phyloP scores from a whole-genome alignment of 2,329 filamentous ascomycete genomes.

The Juglanconis oblonga region DNA sequence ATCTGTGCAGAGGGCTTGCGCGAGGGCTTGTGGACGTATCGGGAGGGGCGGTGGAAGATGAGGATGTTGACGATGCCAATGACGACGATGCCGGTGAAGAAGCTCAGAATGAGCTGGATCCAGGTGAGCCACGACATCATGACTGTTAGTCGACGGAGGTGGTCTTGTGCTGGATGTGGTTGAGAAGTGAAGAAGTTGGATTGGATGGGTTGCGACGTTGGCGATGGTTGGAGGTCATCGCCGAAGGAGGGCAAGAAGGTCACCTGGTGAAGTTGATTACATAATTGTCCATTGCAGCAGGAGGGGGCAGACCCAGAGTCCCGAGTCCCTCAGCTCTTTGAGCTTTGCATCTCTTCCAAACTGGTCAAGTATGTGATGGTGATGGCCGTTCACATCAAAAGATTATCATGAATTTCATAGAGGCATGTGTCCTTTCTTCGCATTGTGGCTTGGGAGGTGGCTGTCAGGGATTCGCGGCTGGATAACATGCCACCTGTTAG shows the following conservation, averaged over 20 bases:
- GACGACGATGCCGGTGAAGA: not conserved
- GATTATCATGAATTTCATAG: not conserved
- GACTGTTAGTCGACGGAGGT: not conserved
- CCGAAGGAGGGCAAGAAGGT: not conserved
- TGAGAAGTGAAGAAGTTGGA: not conserved
- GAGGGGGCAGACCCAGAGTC: not conserved
- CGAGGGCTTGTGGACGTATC: slow-evolving; percentile 23
- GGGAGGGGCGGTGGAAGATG: slow-evolving; percentile 29
- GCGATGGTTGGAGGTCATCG: not conserved
- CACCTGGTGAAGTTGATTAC: not conserved
- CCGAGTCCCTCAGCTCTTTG: not conserved
- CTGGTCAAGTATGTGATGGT: not conserved
- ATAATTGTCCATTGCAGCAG: not conserved
- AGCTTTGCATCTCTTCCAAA: not conserved
- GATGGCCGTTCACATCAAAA: not conserved
- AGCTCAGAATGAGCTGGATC: not conserved
- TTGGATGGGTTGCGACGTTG: not conserved
- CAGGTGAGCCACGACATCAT: not conserved
- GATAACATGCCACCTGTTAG: not conserved
- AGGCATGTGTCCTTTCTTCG: not conserved
- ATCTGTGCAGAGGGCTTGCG: slow-evolving; percentile 60
- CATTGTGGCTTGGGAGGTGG: too few relatives aligned
- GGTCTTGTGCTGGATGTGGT: not conserved
- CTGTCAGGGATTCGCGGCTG: too few relatives aligned
- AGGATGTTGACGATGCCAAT: slow-evolving; percentile 19